These are phyloP conservation scores for Wilcoxina mikolae DNA, from an alignment of 495 filamentous ascomycete genomes.

Conservation along the genomic window DNA sequence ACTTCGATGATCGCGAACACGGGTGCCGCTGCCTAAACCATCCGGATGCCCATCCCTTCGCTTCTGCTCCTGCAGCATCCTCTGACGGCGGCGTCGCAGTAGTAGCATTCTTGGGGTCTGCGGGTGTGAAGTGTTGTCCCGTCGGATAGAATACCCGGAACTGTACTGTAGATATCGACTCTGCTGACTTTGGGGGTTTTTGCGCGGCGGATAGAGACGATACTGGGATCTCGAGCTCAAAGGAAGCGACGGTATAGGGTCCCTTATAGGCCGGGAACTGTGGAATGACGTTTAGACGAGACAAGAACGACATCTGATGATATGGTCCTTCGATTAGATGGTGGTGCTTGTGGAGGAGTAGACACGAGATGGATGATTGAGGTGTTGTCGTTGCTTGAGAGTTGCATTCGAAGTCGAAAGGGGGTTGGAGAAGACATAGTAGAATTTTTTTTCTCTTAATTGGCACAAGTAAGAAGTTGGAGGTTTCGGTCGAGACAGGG, in stretches of 20 bases:
- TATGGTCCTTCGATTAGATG: too few relatives aligned
- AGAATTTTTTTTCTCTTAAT: too few relatives aligned
- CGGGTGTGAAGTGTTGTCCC: slow-evolving; percentile 14
- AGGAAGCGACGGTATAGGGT: slow-evolving; percentile 56
- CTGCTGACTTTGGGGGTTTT: slow-evolving; percentile 32
- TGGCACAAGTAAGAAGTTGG: too few relatives aligned
- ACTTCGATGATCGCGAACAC: slow-evolving; percentile 15
- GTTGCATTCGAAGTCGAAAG: background rate
- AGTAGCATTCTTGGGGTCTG: background rate
- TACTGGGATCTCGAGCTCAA: slow-evolving; percentile 59
- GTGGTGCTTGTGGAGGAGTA: too few relatives aligned
- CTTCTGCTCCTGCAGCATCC: background rate
- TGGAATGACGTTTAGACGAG: slow-evolving; percentile 34
- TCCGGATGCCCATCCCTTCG: slow-evolving; percentile 8
- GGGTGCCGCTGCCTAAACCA: background rate
- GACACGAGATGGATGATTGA: too few relatives aligned
- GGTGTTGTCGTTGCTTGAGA: too few relatives aligned
- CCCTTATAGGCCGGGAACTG: slow-evolving; percentile 55
- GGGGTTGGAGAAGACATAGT: background rate
- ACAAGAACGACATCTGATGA: slow-evolving; percentile 18
- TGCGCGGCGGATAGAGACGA: slow-evolving; percentile 40
- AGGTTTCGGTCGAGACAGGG: background rate
- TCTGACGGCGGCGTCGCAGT: background rate
- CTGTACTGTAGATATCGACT: slow-evolving; percentile 46
- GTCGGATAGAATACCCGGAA: slow-evolving; percentile 68